Base-by-base conservation (phyloP, 2,329 filamentous ascomycete genomes). In the Parastagonospora nodorum region DNA sequence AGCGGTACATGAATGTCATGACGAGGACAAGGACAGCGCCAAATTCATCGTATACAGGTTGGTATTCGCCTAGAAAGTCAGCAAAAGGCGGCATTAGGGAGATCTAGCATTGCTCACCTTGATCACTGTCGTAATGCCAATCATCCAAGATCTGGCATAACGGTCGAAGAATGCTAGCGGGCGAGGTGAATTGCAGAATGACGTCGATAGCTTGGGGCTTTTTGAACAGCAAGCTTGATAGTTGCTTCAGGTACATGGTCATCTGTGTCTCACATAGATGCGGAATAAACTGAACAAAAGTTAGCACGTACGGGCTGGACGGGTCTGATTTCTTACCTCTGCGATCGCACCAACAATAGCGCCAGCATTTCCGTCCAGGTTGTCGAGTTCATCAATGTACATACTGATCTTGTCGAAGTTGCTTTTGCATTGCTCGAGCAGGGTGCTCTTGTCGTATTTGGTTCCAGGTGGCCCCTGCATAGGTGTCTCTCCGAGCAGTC, bases 291-390 rank as follows among this genome's bases (percentile, higher is more conserved):
- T 88, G 38, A 8, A 32, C 1, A 11, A n/a, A 6, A 24, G 64
- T 27, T 67, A 52, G 27, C 33, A 14, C 9, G 11, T 15, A 7
- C 11, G 14, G 11, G 5, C 15, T 10, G 8, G 10, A 19, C 15
- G n/a, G 15, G 24, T 30, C 29, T 42, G 36, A 32, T 11, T 11
- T 38, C 37, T 3, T 60, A 78, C 74, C 50, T 80, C 75, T 24
- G 75, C 73, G 8, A 81, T 57, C 27, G 92, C 92, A 53, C 88
- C 86, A 43, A 88, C 89, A 14, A 95, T 90, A 2, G 91, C 90
- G 2, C 90, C 91, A 2, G 90, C 90, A 71, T 97, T 97, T 1
- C 93, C 93, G 64, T 96, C 90, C 82, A 94, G 92, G 43, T 88
- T 88, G 49, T 96, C 91, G 19, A 99, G 79, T 63, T 96, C 91